Evolutionary conservation across 78 protist genomes (phyloP), one percentile per base, ranked within the genome.

Genomic region (Mantamonas sphyraenae): DNA sequence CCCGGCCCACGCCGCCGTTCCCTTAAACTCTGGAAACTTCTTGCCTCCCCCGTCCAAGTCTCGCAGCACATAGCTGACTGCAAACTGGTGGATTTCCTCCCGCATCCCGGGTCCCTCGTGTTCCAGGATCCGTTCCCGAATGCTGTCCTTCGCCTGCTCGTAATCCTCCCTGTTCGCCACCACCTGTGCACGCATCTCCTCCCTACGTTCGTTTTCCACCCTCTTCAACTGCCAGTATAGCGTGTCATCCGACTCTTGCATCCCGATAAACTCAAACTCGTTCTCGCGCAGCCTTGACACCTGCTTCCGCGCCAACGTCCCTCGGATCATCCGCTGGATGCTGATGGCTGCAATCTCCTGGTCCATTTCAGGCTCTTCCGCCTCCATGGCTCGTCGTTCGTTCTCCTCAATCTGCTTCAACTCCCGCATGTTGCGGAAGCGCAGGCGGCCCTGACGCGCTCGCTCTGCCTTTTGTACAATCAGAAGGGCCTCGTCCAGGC

Each of bases 221-320:
- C n/a, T n/a, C n/a, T n/a, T n/a, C n/a, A n/a, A n/a, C n/a, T n/a
- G n/a, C n/a, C n/a, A n/a, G n/a, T n/a, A n/a, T n/a, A n/a, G n/a
- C n/a, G n/a, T n/a, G n/a, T n/a, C n/a, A n/a, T n/a, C n/a, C n/a
- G n/a, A n/a, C n/a, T n/a, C 64, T 22, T 55, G 72, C 71, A 62
- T 79, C 40, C 87, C 82, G 39, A 82, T 39, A 50, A 82, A 82
- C 37, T 67, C 72, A 20, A 73, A 60, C 78, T 82, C 87, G 68
- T 82, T 75, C 39, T 17, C 68, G 5, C 74, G 65, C 51, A 67
- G 42, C 38, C 31, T 14, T 0, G 55, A 5, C 9, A 42, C 64
- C 40, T 47, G n/a, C 65, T 68, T 70, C 64, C 71, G 22, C 40
- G 84, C 68, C 31, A 61, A 26, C 64, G 40, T 66, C 60, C 82